phyloP scores from a whole-genome alignment of 1,284 basidiomycete species.

The Ceratobasidium sp. region DNA sequence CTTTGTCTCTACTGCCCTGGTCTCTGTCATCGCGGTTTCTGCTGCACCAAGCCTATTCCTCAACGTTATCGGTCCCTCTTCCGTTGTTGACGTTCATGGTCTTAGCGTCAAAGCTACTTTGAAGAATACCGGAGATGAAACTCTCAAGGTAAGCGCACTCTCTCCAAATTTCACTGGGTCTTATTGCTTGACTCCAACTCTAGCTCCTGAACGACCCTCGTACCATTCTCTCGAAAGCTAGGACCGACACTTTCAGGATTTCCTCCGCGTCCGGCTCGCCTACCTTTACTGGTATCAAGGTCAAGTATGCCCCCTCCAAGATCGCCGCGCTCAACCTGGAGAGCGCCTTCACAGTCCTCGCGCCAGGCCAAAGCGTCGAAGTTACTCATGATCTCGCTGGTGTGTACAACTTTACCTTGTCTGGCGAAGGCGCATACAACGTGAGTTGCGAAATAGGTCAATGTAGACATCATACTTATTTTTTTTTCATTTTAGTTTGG shows the following conservation, averaged over 20 bases:
- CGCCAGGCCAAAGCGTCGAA: conserved; percentile 46
- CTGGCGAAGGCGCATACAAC: conserved; percentile 38
- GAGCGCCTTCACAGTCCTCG: conserved; percentile 40
- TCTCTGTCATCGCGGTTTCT: conserved; percentile 22
- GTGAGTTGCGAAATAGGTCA: not conserved
- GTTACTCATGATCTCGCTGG: conserved; percentile 44
- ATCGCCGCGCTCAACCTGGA: conserved; percentile 7
- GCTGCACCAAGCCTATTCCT: conserved; percentile 20
- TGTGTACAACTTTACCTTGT: conserved; percentile 46
- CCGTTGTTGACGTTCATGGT: conserved; percentile 50
- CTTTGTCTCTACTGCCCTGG: not conserved
- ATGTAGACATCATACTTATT: too few species aligned
- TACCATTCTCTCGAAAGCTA: conserved; percentile 53
- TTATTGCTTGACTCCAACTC: not conserved
- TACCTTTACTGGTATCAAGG: conserved; percentile 24
- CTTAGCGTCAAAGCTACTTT: conserved; percentile 20
- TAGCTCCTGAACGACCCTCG: conserved; percentile 36
- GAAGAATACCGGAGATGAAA: conserved; percentile 32
- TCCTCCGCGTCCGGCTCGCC: conserved; percentile 26
- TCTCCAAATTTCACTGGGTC: too few species aligned
- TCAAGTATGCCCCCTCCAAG: conserved; percentile 37
- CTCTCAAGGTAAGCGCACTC: conserved; percentile 1
- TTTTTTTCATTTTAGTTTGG: conserved; percentile 9
- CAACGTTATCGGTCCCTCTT: conserved; percentile 53
- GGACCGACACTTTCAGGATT: conserved; percentile 61